Evolutionary conservation across 208 protist genomes (phyloP).

Genomic region (Leptomonas pyrrhocoris): DNA sequence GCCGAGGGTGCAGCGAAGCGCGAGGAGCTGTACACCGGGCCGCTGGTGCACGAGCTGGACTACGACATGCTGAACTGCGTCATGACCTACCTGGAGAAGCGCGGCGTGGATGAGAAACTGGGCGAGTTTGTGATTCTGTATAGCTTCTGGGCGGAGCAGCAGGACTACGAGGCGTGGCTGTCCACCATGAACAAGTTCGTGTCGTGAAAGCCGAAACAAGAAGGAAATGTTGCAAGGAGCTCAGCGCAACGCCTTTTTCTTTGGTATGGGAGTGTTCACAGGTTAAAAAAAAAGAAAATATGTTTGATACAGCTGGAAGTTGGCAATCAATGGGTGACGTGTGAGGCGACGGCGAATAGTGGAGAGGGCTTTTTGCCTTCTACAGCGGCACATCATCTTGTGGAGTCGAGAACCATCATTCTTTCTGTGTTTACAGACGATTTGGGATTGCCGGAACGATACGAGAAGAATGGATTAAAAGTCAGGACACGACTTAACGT

Average conservation of each 20-base stretch:
- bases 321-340: too few species aligned
- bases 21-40: constrained; percentile 73
- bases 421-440: too few species aligned
- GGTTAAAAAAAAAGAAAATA: too few species aligned
- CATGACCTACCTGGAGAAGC: constrained; percentile 80
- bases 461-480: background rate
- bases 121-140: constrained; percentile 82
- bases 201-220: constrained; percentile 36
- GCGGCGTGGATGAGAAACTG: constrained; percentile 81
- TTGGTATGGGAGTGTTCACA: background rate
- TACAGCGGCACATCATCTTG: too few species aligned
- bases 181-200: constrained; percentile 76
- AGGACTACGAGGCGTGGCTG: constrained; percentile 92
- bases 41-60: constrained; percentile 79
- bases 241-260: constrained; percentile 11
- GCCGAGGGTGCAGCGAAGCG: constrained; percentile 58
- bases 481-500: too few species aligned
- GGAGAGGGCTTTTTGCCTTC: too few species aligned
- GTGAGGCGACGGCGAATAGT: too few species aligned
- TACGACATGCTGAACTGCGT: constrained; percentile 75
- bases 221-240: too few species aligned
- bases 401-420: too few species aligned
- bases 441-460: too few species aligned
- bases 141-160: constrained; percentile 89
- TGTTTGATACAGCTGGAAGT: too few species aligned